These are phyloP conservation scores for Perilla frutescens DNA, from an alignment of 257 asterid species.

Conservation along the genomic window DNA sequence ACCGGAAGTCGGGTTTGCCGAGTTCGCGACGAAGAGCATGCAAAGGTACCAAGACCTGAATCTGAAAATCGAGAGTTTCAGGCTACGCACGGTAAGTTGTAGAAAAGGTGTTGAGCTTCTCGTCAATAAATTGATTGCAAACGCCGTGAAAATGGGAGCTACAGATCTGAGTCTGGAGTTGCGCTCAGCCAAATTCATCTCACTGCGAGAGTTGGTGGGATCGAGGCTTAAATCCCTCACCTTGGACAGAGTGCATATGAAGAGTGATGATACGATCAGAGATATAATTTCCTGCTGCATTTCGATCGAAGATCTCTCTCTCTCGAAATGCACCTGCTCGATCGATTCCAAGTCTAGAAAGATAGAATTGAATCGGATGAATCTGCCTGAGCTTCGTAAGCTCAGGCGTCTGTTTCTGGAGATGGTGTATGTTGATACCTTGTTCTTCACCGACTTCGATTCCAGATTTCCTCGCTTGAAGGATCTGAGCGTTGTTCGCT, in stretches of 20 bases:
- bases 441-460: background rate
- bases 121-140: background rate
- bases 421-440: background rate
- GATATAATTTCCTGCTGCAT: background rate
- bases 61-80: background rate
- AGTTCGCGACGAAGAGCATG: background rate
- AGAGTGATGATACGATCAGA: background rate
- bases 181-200: rapidly evolving
- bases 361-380: no score
- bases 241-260: background rate
- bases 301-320: background rate
- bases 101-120: no score
- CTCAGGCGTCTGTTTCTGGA: background rate
- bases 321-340: background rate
- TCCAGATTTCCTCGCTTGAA: slow-evolving; percentile 25
- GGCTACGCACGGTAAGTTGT: background rate
- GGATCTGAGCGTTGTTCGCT: background rate
- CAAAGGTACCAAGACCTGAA: background rate
- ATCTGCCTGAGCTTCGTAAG: background rate
- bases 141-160: background rate
- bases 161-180: background rate
- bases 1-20: no score
- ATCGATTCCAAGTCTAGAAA: no score
- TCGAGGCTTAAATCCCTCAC: background rate
- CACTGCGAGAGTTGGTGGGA: background rate